Percentiles rank a stretch among this genome's conserved stretches.
phyloP scores from a whole-genome alignment of 2,329 filamentous ascomycete genomes.

The Aspergillus pseudotamarii region DNA sequence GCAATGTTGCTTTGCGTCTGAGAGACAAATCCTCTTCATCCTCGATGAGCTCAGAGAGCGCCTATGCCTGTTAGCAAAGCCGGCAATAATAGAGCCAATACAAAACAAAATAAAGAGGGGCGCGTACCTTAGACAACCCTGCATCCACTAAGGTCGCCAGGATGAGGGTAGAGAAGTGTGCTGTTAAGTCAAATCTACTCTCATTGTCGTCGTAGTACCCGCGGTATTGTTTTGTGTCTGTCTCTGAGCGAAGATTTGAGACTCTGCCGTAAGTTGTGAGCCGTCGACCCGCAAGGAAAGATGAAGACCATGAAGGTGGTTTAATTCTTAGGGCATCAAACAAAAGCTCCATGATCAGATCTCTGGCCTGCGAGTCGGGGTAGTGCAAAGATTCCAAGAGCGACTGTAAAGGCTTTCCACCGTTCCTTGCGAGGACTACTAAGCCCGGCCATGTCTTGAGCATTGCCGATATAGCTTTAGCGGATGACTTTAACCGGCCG shows the following conservation, averaged over 20 bases:
- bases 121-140: conserved; percentile 63
- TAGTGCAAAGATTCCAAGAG: conserved; percentile 70
- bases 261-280: conserved; percentile 97
- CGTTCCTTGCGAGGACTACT: conserved; percentile 83
- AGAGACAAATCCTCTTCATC: conserved; percentile 56
- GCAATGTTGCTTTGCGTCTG: conserved; percentile 83
- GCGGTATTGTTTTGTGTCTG: conserved; percentile 54
- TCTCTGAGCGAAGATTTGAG: conserved; percentile 72
- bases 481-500: conserved; percentile 77
- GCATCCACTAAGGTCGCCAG: conserved; percentile 83
- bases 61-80: conserved; percentile 34
- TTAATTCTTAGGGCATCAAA: conserved; percentile 88
- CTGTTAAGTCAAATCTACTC: conserved; percentile 69
- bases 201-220: conserved; percentile 70
- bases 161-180: conserved; percentile 90
- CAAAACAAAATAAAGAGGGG: background rate
- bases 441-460: conserved; percentile 93
- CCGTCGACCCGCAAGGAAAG: conserved; percentile 87
- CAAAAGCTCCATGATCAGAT: conserved; percentile 84
- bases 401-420: conserved; percentile 81
- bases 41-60: conserved; percentile 54
- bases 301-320: conserved; percentile 89
- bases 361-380: conserved; percentile 59
- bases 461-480: conserved; percentile 87
- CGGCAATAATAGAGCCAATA: background rate